Evolutionary conservation across 345 rosid species (phyloP).

Genomic region (Lumnitzera littorea): DNA sequence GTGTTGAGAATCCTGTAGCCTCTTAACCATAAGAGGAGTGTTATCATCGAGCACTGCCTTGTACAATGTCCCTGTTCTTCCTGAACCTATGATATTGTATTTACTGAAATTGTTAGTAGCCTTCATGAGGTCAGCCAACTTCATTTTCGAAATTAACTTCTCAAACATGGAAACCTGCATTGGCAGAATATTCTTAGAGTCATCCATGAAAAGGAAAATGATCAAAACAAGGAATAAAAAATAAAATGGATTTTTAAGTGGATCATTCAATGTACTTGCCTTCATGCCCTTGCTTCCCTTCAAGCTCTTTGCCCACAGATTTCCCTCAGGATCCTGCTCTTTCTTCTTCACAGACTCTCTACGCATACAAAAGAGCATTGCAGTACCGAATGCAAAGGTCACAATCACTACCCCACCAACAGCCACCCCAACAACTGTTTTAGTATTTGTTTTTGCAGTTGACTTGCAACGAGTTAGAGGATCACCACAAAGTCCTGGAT

Average conservation of each 20-base stretch:
- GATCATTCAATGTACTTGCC: conserved; percentile 32
- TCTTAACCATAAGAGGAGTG: conserved; percentile 71
- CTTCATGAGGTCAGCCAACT: conserved; percentile 76
- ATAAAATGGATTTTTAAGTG: background rate
- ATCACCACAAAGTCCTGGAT: conserved; percentile 54
- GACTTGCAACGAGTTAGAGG: conserved; percentile 37
- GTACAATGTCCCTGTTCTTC: conserved; percentile 84
- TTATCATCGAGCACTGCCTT: conserved; percentile 75
- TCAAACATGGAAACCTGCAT: conserved; percentile 80
- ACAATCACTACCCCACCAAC: conserved; percentile 58
- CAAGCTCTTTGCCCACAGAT: conserved; percentile 78
- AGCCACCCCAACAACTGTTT: conserved; percentile 56
- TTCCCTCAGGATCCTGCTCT: conserved; percentile 88
- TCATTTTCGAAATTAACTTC: conserved; percentile 71
- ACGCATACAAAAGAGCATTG: conserved; percentile 48
- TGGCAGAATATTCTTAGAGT: conserved; percentile 10
- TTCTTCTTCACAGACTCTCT: conserved; percentile 46
- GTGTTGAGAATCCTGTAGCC: conserved; percentile 83
- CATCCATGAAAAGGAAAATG: conserved; percentile 1
- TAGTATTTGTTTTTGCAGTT: conserved; percentile 17
- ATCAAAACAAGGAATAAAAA: conserved; percentile 4
- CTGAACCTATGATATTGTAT: conserved; percentile 63
- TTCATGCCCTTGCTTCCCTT: conserved; percentile 56
- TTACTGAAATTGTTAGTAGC: conserved; percentile 80
- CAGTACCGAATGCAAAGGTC: conserved; percentile 45